A percentile compares a stretch with the other conserved stretches of the same genome.
phyloP scores from a whole-genome alignment of 2,329 filamentous ascomycete genomes.

The Scytalidium lignicola region DNA sequence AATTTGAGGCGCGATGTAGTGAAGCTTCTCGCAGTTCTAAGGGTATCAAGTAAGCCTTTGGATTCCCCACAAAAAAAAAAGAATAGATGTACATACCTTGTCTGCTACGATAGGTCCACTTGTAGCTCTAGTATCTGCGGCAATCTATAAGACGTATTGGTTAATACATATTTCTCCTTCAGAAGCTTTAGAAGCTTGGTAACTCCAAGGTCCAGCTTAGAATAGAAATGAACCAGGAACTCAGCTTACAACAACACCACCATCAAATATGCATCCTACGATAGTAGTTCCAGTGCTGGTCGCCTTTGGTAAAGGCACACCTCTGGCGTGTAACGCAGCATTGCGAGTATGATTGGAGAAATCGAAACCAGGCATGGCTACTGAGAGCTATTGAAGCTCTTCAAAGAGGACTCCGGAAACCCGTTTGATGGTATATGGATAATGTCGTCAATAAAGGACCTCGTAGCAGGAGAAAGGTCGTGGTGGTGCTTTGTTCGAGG shows the following conservation, averaged over 20 bases:
- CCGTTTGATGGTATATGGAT: neutral
- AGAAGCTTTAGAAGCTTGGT: neutral
- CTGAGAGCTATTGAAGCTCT: slow-evolving; percentile 3
- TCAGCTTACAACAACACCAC: slow-evolving; percentile 79
- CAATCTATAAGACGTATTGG: slow-evolving; percentile 57
- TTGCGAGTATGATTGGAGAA: slow-evolving; percentile 99
- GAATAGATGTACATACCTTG: slow-evolving; percentile 55
- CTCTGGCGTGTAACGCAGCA: slow-evolving; percentile 87
- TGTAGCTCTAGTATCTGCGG: slow-evolving; percentile 95
- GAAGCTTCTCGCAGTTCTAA: slow-evolving; percentile 97
- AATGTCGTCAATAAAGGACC: neutral
- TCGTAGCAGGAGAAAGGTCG: neutral
- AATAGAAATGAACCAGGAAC: slow-evolving; percentile 1
- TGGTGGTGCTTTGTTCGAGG: slow-evolving; percentile 5
- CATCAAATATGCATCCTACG: slow-evolving; percentile 94
- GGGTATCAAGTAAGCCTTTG: slow-evolving; percentile 8
- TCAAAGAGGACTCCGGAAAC: neutral
- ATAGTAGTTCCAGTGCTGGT: slow-evolving; percentile 99
- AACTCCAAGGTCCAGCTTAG: neutral
- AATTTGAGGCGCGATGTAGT: slow-evolving; percentile 97
- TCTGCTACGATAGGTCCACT: slow-evolving; percentile 97
- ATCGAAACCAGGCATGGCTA: slow-evolving; percentile 91
- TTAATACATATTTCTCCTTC: slow-evolving; percentile 12
- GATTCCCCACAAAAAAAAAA: neutral
- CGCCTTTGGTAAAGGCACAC: slow-evolving; percentile 91